Conservation (phyloP, 2,329 filamentous ascomycete genomes). For the Phialocephala subalpina region DNA sequence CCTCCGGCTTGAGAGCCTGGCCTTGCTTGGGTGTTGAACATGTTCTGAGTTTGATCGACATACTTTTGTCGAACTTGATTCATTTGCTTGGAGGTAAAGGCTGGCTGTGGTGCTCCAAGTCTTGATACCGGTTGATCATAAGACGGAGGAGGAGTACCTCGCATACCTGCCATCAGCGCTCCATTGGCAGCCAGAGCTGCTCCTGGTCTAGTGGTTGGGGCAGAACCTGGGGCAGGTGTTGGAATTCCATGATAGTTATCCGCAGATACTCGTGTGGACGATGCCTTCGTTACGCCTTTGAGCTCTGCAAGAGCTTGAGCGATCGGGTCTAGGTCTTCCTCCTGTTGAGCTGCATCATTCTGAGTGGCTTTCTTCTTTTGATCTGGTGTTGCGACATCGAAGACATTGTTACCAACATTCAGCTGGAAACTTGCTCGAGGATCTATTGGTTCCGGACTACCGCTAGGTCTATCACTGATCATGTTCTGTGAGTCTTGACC, state of each 20-base stretch:
- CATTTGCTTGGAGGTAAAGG: slow-evolving; percentile 94
- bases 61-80: slow-evolving; percentile 93
- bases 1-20: slow-evolving; percentile 42
- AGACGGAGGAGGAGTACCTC: slow-evolving; percentile 84
- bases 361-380: slow-evolving; percentile 55
- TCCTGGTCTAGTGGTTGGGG: slow-evolving; percentile 53
- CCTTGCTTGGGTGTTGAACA: slow-evolving; percentile 63
- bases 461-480: slow-evolving; percentile 53
- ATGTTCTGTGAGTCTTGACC: slow-evolving; percentile 48
- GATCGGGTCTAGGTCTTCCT: slow-evolving; percentile 84
- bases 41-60: slow-evolving; percentile 79
- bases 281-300: slow-evolving; percentile 85
- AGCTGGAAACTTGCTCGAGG: slow-evolving; percentile 92
- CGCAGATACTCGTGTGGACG: slow-evolving; percentile 86
- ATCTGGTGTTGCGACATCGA: slow-evolving; percentile 86
- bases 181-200: slow-evolving; percentile 49
- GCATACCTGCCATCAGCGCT: slow-evolving; percentile 62
- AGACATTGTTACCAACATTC: slow-evolving; percentile 95
- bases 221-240: slow-evolving; percentile 72
- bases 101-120: slow-evolving; percentile 88
- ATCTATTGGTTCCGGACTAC: slow-evolving; percentile 86
- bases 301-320: slow-evolving; percentile 91
- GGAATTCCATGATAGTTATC: slow-evolving; percentile 94
- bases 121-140: slow-evolving; percentile 81
- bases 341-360: slow-evolving; percentile 49